Percentiles rank a stretch among this genome's conserved stretches.
Conservation (phyloP, 1,284 basidiomycete species). For the Mycena sp. region DNA sequence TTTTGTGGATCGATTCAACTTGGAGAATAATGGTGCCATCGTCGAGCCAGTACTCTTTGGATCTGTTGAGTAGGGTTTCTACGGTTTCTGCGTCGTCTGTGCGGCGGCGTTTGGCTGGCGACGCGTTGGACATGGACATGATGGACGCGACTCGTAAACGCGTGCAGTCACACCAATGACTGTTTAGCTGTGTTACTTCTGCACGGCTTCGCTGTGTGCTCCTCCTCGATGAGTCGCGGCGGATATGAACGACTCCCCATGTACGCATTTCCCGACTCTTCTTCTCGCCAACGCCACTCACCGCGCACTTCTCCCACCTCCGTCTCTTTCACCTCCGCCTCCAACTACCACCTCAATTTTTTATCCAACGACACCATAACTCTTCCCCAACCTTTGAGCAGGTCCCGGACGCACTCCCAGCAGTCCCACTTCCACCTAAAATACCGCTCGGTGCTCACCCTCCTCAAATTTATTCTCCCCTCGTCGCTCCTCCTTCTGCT, state of each 20-base stretch:
- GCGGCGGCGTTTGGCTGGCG: not conserved
- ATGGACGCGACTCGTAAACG: too few species aligned
- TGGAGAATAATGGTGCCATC: conserved; percentile 33
- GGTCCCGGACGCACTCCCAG: conserved; percentile 31
- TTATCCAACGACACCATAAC: conserved; percentile 24
- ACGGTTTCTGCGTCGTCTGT: not conserved
- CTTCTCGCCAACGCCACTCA: conserved; percentile 35
- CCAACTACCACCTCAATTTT: conserved; percentile 18
- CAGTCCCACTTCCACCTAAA: conserved; percentile 33
- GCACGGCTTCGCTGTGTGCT: too few species aligned
- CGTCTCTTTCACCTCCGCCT: not conserved
- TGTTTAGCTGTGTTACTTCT: too few species aligned
- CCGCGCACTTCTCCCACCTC: conserved; percentile 9
- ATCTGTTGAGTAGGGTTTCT: not conserved
- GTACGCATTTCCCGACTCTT: conserved; percentile 41
- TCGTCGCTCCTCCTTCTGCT: conserved; percentile 52
- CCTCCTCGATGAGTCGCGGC: conserved; percentile 27
- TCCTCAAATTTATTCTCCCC: conserved; percentile 45
- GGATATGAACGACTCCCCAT: conserved; percentile 48
- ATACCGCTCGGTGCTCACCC: conserved; percentile 38
- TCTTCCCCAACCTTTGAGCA: conserved; percentile 26
- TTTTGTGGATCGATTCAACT: conserved; percentile 21
- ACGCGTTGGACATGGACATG: not conserved
- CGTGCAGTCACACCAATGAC: too few species aligned
- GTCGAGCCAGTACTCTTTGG: conserved; percentile 33